Conservation (phyloP, 2,329 filamentous ascomycete species). For the Cladosporium austrohemisphaericum region DNA sequence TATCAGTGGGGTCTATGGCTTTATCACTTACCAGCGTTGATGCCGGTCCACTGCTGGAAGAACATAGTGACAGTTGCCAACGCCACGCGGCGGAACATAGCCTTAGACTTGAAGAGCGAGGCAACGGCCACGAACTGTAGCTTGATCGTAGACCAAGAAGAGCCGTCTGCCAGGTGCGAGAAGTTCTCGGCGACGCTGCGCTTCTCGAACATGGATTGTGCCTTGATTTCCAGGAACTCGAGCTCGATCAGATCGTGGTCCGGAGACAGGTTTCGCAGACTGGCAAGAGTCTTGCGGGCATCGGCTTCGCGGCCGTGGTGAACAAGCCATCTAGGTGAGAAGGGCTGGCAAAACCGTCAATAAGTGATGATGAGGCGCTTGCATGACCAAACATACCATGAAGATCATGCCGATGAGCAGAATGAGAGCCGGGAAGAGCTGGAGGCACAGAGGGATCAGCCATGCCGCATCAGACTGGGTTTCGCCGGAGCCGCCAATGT, state of each 20-base stretch:
- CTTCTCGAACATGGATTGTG: constrained; percentile 74
- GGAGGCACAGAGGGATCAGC: constrained; percentile 69
- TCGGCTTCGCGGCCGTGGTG: constrained; percentile 68
- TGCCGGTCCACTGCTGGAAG: constrained; percentile 51
- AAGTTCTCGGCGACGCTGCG: constrained; percentile 64
- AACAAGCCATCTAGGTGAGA: constrained; percentile 71
- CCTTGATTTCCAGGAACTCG: constrained; percentile 80
- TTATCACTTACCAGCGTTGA: no score
- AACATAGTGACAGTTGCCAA: constrained; percentile 51
- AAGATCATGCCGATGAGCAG: constrained; percentile 67
- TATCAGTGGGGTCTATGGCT: no score
- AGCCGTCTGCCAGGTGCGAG: constrained; percentile 59
- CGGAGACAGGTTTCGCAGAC: constrained; percentile 57
- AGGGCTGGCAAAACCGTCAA: constrained; percentile 56
- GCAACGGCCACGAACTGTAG: constrained; percentile 65
- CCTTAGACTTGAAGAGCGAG: constrained; percentile 60
- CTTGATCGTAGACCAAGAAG: constrained; percentile 58
- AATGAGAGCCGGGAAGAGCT: constrained; percentile 63
- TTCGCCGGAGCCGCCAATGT: constrained; percentile 52
- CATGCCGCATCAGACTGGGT: constrained; percentile 66
- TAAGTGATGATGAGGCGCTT: not conserved
- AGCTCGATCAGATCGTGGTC: constrained; percentile 68
- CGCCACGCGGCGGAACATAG: constrained; percentile 64
- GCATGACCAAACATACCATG: not conserved
- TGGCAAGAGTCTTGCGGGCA: constrained; percentile 59